Conservation (phyloP, 1,139 yeast genomes). For the Arxiozyma slooffiae region DNA sequence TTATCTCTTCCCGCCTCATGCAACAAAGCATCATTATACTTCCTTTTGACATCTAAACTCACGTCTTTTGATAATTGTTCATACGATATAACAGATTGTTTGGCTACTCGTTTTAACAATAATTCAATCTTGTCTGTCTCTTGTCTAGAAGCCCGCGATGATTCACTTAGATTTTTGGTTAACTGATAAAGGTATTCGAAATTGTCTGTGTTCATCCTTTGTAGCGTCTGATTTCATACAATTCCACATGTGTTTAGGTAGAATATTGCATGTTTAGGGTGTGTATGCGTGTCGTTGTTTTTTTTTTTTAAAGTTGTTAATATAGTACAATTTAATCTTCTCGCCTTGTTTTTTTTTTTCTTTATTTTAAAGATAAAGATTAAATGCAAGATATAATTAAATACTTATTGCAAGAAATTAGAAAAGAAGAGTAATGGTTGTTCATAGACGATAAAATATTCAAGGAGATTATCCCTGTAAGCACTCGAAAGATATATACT, state of each 20-base stretch:
- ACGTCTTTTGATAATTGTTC: constrained; percentile 18
- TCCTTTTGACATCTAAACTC: not conserved
- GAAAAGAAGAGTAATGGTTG: not conserved
- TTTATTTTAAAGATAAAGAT: not conserved
- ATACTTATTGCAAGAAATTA: too few relatives aligned
- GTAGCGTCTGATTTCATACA: not conserved
- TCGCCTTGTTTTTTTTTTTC: too few relatives aligned
- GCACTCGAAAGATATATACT: not conserved
- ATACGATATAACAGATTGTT: constrained; percentile 23
- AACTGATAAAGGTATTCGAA: constrained; percentile 20
- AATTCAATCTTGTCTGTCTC: constrained; percentile 24
- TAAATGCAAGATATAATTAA: not conserved
- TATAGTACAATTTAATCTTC: too few relatives aligned
- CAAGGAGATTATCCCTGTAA: too few relatives aligned
- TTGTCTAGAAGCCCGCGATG: constrained; percentile 19
- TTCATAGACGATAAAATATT: too few relatives aligned
- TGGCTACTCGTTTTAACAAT: constrained; percentile 23
- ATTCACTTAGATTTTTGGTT: constrained; percentile 17
- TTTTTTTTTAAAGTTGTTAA: not conserved
- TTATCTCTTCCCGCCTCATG: not conserved
- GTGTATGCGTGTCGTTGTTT: not conserved
- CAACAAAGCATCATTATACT: not conserved
- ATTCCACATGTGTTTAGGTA: not conserved
- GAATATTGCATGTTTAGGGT: not conserved
- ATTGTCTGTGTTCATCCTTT: constrained; percentile 13